phyloP scores from a whole-genome alignment of 2,329 filamentous ascomycete genomes.

The Aspergillus pseudoterreus region DNA sequence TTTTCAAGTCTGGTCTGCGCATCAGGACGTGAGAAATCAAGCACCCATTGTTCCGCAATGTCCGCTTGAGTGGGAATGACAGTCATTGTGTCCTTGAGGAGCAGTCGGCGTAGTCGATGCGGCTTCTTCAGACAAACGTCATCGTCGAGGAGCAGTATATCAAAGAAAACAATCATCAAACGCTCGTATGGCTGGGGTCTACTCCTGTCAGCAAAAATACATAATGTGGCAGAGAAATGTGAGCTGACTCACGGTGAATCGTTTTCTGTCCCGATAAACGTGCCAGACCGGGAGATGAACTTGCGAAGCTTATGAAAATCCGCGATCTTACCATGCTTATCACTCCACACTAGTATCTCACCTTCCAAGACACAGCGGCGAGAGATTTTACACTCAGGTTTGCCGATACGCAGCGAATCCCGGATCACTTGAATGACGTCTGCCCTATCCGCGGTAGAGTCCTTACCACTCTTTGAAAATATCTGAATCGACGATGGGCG shows the following conservation, averaged over 20 bases:
- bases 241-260: slow-evolving; percentile 61
- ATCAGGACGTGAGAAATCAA: slow-evolving; percentile 59
- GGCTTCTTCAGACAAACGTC: slow-evolving; percentile 48
- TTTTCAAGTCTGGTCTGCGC: slow-evolving; percentile 56
- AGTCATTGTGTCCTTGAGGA: slow-evolving; percentile 56
- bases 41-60: slow-evolving; percentile 61
- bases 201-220: slow-evolving; percentile 14
- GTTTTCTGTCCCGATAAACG: slow-evolving; percentile 61
- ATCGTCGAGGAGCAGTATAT: slow-evolving; percentile 56
- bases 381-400: slow-evolving; percentile 55
- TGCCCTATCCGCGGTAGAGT: slow-evolving; percentile 70
- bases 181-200: slow-evolving; percentile 52
- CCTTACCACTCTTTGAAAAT: slow-evolving; percentile 89
- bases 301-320: slow-evolving; percentile 81
- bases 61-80: slow-evolving; percentile 60
- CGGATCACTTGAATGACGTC: slow-evolving; percentile 62
- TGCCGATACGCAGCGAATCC: slow-evolving; percentile 61
- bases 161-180: slow-evolving; percentile 60
- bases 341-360: slow-evolving; percentile 75
- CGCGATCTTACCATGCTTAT: slow-evolving; percentile 61
- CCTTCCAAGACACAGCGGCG: slow-evolving; percentile 74
- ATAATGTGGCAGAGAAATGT: not conserved
- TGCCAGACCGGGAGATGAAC: slow-evolving; percentile 70
- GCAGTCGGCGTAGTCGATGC: slow-evolving; percentile 40
- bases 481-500: slow-evolving; percentile 61